Conservation (phyloP, 1,139 yeast genomes). For the Zhuliangozyma blackwelliae region DNA sequence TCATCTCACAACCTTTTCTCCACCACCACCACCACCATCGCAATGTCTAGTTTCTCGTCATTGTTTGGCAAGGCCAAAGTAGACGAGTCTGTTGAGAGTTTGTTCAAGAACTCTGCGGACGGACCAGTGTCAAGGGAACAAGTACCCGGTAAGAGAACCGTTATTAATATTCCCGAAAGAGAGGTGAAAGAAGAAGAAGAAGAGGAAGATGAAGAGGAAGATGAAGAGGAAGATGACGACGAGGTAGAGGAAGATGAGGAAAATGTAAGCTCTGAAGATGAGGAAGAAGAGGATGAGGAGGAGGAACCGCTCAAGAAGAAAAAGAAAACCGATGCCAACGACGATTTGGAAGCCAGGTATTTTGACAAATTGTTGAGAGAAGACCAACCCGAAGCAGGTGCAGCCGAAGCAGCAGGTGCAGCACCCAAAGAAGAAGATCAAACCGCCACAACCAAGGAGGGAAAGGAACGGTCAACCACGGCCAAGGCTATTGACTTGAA, state of each 20-base stretch:
- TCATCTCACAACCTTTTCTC: background rate
- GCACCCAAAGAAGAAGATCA: slow-evolving; percentile 13
- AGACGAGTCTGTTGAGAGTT: slow-evolving; percentile 36
- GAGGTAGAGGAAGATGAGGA: slow-evolving; percentile 13
- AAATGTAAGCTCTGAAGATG: slow-evolving; percentile 7
- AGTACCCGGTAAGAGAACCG: slow-evolving; percentile 22
- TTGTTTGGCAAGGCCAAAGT: slow-evolving; percentile 26
- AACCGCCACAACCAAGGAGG: background rate
- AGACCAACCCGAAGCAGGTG: slow-evolving; percentile 14
- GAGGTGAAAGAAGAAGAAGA: slow-evolving; percentile 1
- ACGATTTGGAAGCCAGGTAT: slow-evolving; percentile 46
- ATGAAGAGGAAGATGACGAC: slow-evolving; percentile 15
- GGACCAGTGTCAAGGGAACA: slow-evolving; percentile 35
- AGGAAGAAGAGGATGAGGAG: slow-evolving; percentile 15
- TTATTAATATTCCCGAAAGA: slow-evolving; percentile 15
- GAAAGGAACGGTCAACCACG: slow-evolving; percentile 22
- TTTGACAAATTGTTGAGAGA: slow-evolving; percentile 35
- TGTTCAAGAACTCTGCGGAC: slow-evolving; percentile 34
- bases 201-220: slow-evolving; percentile 10
- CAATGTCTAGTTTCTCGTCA: slow-evolving; percentile 32
- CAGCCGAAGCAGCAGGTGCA: slow-evolving; percentile 3
- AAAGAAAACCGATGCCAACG: slow-evolving; percentile 31
- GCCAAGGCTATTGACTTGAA: slow-evolving; percentile 48
- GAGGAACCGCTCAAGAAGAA: slow-evolving; percentile 16
- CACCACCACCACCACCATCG: background rate